phyloP scores from a whole-genome alignment of 2,329 filamentous ascomycete species.

The Thelonectria discophora region DNA sequence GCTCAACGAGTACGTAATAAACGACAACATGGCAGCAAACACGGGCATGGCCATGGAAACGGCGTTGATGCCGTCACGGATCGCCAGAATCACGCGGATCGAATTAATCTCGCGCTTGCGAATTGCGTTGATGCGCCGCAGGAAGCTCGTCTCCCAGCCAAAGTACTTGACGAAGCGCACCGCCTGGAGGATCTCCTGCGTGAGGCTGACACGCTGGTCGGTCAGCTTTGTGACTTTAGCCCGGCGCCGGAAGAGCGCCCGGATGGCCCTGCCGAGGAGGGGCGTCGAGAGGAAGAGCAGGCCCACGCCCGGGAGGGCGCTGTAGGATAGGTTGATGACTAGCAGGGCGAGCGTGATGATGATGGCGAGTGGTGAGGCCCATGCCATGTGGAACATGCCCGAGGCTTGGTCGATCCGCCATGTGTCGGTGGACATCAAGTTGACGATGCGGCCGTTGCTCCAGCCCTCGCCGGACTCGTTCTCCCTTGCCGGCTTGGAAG shows the following conservation, averaged over 20 bases:
- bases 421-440: conserved; percentile 18
- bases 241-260: conserved; percentile 2
- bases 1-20: conserved; percentile 11
- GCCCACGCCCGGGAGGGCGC: conserved; percentile 14
- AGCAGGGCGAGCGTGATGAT: conserved; percentile 11
- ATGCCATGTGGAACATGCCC: conserved; percentile 16
- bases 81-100: conserved; percentile 8
- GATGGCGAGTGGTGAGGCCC: conserved; percentile 10
- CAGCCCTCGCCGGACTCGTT: neutral
- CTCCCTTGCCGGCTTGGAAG: neutral
- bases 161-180: conserved; percentile 15
- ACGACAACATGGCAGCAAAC: conserved; percentile 14
- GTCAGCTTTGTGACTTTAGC: conserved; percentile 11
- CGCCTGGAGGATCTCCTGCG: conserved; percentile 11
- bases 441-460: conserved; percentile 15
- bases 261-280: conserved; percentile 6
- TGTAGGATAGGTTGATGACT: conserved; percentile 18
- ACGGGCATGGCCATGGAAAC: conserved; percentile 12
- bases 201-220: conserved; percentile 9
- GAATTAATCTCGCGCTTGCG: conserved; percentile 7
- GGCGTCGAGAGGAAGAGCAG: conserved; percentile 10
- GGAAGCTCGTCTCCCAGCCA: conserved; percentile 9
- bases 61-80: conserved; percentile 8
- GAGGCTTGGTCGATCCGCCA: conserved; percentile 20
- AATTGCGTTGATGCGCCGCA: conserved; percentile 5